Base-by-base conservation (phyloP, 257 asterid species). In the Catharanthus roseus region DNA sequence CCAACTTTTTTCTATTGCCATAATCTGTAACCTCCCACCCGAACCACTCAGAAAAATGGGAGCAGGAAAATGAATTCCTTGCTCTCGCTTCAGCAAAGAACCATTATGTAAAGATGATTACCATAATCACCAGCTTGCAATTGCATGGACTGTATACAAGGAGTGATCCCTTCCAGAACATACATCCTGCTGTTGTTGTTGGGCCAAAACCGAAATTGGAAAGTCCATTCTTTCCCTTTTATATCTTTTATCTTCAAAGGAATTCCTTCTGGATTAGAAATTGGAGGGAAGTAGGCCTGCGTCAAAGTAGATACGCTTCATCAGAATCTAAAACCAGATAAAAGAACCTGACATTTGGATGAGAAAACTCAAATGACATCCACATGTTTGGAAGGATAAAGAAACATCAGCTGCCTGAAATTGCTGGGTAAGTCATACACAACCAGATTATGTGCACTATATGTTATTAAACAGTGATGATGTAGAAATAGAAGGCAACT, bases 111-210 rank as follows among this genome's bases (percentile, higher is more conserved):
- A 42, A 42, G 68, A 65, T 39, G 53, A 78, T 87, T 88, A 93
- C 99, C 99, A 82, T 88, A 86, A 82, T 93, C 99, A 74, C 99
- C 97, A 73, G 99, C 99, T 81, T 85, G 97, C 83, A 93, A 84
- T 80, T 86, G 89, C 97, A 93, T 86, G 28, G 96, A 83, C 69
- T 91, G 97, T 79, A 93, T 89, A 76, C 99, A 93, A 70, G 99
- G 96, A 80, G 96, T 91, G 78, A 93, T 86, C 76, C 99, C 99
- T 89, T 93, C 99, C 63, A 93, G 83, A 75, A 93, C 97, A 77
- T 93, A 93, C 99, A 93, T 91, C 88, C 99, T 88, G 89, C 99
- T 93, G 78, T 91, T 87, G 77, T 93, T 93, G 71, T 93, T 93
- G 15, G 97, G 96, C 99, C 99, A 93, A 85, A 91, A 93, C 38